Evolutionary conservation across 768 basidiomycete species (phyloP).

Genomic region (Rhodotorula taiwanensis): DNA sequence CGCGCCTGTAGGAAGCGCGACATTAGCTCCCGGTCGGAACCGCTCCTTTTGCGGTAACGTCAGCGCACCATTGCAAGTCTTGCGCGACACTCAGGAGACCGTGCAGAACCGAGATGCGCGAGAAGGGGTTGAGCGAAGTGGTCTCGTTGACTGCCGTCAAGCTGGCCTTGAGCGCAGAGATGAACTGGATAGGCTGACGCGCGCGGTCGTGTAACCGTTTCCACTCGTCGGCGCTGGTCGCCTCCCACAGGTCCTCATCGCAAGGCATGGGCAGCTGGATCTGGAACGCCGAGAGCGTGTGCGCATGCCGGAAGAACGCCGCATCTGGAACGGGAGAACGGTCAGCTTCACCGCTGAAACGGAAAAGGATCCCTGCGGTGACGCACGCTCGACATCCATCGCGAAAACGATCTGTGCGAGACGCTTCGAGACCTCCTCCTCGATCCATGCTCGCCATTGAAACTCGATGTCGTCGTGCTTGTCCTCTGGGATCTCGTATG

Average conservation of each 20-base stretch:
- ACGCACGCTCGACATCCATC: constrained; percentile 38
- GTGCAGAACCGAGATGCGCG: constrained; percentile 35
- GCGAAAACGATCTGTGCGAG: constrained; percentile 33
- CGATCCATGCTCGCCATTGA: constrained; percentile 34
- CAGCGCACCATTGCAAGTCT: constrained; percentile 37
- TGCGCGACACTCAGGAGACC: constrained; percentile 38
- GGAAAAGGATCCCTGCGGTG: background rate
- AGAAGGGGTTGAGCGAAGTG: constrained; percentile 36
- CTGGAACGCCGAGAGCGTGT: constrained; percentile 40
- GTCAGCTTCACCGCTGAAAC: constrained; percentile 27
- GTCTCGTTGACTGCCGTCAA: constrained; percentile 32
- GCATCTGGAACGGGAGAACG: constrained; percentile 69
- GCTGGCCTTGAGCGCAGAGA: constrained; percentile 39
- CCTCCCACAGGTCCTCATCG: constrained; percentile 39
- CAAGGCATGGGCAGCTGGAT: constrained; percentile 37
- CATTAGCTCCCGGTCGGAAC: too few relatives aligned
- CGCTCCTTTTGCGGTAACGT: too few relatives aligned
- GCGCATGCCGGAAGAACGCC: constrained; percentile 70
- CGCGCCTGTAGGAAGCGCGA: constrained; percentile 19
- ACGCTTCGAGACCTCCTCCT: constrained; percentile 35
- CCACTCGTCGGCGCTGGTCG: constrained; percentile 34
- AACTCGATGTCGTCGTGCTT: constrained; percentile 21
- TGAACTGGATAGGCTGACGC: constrained; percentile 35
- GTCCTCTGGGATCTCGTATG: constrained; percentile 8
- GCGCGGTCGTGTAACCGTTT: constrained; percentile 19